Evolutionary conservation across 2,329 filamentous ascomycete genomes (phyloP), one percentile per base, ranked within the genome.

Genomic region (Didymella keratinophila): DNA sequence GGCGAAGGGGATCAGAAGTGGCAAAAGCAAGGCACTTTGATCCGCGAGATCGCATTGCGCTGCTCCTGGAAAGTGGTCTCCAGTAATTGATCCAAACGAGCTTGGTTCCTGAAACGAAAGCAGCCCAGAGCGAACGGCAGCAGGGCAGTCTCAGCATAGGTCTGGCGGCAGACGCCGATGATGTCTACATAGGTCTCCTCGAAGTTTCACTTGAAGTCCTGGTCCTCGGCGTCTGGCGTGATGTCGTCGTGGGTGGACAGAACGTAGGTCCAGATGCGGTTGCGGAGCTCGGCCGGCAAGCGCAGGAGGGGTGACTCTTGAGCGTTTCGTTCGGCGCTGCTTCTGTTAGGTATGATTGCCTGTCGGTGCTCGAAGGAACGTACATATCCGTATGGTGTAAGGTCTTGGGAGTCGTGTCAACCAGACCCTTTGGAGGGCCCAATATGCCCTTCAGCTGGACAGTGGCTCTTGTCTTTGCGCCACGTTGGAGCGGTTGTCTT

Each of bases 211-310:
- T 42, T 42, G 20, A 25, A 42, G 10, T 42, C 39, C 21, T 20
- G n/a, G 21, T 11, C 20, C 2, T 42, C 39, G 2, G 36, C 36
- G 36, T 20, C n/a, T 9, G 18, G 36, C 36, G 36, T 18, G 18
- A 20, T 21, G 8, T 20, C 36, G 16, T 39, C 36, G 7, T 39
- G 8, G 8, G 36, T 2, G n/a, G 36, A 39, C 12, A 69, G 49
- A 0, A 28, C 60, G 14, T 56, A 30, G 20, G 49, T 36, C 60
- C 63, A 68, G 49, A 69, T 62, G 0, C 7, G 1, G 6, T 64
- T 60, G 10, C 65, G 56, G 10, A 68, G 56, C 23, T 68, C 59
- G 0, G 62, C 34, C 3, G 65, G 65, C 2, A 68, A 47, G 10
- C 52, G 47, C 12, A 66, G 56, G 4, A 68, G 44, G 6, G 55